Evolutionary conservation across 768 basidiomycete species (phyloP).

Genomic region (Suillus plorans): DNA sequence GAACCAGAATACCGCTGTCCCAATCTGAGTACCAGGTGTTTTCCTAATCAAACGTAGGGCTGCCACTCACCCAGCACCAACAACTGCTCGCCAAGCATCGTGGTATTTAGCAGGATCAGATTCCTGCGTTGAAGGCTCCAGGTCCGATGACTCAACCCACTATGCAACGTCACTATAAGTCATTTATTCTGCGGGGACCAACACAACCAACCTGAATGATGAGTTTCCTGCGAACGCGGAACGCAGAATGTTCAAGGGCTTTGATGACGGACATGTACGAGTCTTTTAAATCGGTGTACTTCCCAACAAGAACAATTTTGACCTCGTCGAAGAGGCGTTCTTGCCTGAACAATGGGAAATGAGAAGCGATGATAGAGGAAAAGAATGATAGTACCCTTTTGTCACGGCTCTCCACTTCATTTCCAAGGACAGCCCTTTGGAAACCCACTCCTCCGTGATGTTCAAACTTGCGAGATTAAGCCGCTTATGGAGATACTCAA

Average conservation of each 20-base stretch:
- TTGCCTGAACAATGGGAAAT: slow-evolving; percentile 53
- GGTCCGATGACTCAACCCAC: slow-evolving; percentile 96
- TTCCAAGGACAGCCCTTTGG: slow-evolving; percentile 65
- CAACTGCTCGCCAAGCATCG: slow-evolving; percentile 92
- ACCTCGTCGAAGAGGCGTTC: slow-evolving; percentile 90
- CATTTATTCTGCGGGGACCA: slow-evolving; percentile 9
- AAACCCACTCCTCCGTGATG: slow-evolving; percentile 54
- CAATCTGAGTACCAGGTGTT: slow-evolving; percentile 10
- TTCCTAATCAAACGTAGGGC: not conserved
- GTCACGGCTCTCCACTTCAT: slow-evolving; percentile 84
- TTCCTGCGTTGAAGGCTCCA: slow-evolving; percentile 82
- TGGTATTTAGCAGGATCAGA: slow-evolving; percentile 85
- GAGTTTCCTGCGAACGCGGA: slow-evolving; percentile 86
- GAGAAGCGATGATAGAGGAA: not conserved
- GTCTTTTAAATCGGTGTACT: slow-evolving; percentile 96
- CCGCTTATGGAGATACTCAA: slow-evolving; percentile 78
- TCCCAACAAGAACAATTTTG: slow-evolving; percentile 89
- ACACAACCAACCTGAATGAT: slow-evolving; percentile 61
- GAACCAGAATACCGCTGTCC: slow-evolving; percentile 89
- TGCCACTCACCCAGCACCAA: slow-evolving; percentile 73
- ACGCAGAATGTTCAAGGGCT: slow-evolving; percentile 94
- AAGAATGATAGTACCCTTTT: slow-evolving; percentile 49
- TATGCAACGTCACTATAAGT: slow-evolving; percentile 26
- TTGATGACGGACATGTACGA: slow-evolving; percentile 99
- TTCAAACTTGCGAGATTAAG: slow-evolving; percentile 66